phyloP scores from a whole-genome alignment of 768 basidiomycete species.

The Lyophyllum semitale region DNA sequence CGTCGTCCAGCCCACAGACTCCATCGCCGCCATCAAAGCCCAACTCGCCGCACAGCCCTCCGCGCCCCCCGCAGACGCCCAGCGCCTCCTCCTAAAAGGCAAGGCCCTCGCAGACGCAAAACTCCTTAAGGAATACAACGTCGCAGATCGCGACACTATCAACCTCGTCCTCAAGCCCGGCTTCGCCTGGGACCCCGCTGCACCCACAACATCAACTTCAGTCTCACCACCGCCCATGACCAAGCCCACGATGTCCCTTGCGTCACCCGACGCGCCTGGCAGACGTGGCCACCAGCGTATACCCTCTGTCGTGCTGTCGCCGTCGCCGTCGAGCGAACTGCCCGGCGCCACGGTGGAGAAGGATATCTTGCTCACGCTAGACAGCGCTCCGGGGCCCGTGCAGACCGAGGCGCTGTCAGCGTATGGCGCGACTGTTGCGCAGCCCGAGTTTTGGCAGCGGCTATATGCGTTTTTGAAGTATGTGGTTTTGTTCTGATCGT shows the following conservation, averaged over 20 bases:
- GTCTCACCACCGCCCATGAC: slow-evolving; percentile 8
- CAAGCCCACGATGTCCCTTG: slow-evolving; percentile 16
- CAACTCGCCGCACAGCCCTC: slow-evolving; percentile 65
- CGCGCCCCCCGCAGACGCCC: slow-evolving; percentile 79
- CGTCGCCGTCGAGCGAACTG: slow-evolving; percentile 60
- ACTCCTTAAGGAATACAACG: slow-evolving; percentile 86
- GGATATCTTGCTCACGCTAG: slow-evolving; percentile 72
- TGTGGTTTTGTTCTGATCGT: slow-evolving; percentile 19
- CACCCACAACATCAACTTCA: slow-evolving; percentile 25
- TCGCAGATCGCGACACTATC: slow-evolving; percentile 79
- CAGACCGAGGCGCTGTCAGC: slow-evolving; percentile 49
- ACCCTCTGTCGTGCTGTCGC: slow-evolving; percentile 78
- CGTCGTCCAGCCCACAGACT: slow-evolving; percentile 76
- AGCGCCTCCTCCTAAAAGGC: slow-evolving; percentile 89
- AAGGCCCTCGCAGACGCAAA: slow-evolving; percentile 90
- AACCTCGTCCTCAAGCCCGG: slow-evolving; percentile 88
- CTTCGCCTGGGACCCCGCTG: slow-evolving; percentile 62
- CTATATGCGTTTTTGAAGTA: slow-evolving; percentile 67
- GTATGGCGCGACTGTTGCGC: slow-evolving; percentile 70
- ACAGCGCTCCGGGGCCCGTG: slow-evolving; percentile 40
- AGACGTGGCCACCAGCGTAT: slow-evolving; percentile 60
- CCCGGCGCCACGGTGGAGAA: slow-evolving; percentile 41
- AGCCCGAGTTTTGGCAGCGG: slow-evolving; percentile 80
- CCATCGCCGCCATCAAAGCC: slow-evolving; percentile 77
- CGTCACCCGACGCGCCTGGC: slow-evolving; percentile 27